These are phyloP conservation scores for Colletotrichum eleusines DNA, from an alignment of 2,329 filamentous ascomycete genomes.

Conservation along the genomic window DNA sequence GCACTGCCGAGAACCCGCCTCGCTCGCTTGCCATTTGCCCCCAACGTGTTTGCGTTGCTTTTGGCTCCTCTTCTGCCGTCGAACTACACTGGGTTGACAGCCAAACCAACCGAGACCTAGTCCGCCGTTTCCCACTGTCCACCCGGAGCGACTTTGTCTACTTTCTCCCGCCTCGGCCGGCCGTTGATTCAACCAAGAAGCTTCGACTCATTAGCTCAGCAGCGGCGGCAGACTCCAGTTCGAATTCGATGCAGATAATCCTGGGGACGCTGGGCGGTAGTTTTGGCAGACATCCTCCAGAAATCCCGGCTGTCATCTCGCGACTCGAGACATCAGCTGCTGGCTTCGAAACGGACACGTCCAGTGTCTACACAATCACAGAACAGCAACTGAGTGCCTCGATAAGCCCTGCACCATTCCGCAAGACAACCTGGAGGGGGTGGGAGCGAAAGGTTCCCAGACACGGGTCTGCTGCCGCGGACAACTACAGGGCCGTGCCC, in stretches of 20 bases:
- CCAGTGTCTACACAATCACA: slow-evolving; percentile 29
- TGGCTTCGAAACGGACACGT: not conserved
- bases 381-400: slow-evolving; percentile 9
- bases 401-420: not conserved
- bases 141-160: slow-evolving; percentile 68
- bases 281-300: slow-evolving; percentile 1
- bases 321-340: slow-evolving; percentile 21
- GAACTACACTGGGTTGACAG: slow-evolving; percentile 71
- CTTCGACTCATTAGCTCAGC: slow-evolving; percentile 73
- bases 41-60: slow-evolving; percentile 73
- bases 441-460: not conserved
- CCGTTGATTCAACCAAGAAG: slow-evolving; percentile 64
- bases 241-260: slow-evolving; percentile 43
- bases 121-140: slow-evolving; percentile 67
- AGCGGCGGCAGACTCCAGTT: slow-evolving; percentile 50
- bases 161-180: slow-evolving; percentile 68
- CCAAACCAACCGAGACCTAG: slow-evolving; percentile 60
- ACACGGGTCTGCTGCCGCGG: slow-evolving; percentile 52
- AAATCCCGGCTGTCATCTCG: slow-evolving; percentile 42
- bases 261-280: slow-evolving; percentile 44
- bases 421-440: not conserved
- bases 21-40: slow-evolving; percentile 75
- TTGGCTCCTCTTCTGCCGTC: slow-evolving; percentile 72
- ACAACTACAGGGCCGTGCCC: slow-evolving; percentile 74
- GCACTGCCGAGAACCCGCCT: slow-evolving; percentile 71